These are phyloP conservation scores for Castanopsis chinensis DNA, from an alignment of 306 rosid species.

Conservation along the genomic window DNA sequence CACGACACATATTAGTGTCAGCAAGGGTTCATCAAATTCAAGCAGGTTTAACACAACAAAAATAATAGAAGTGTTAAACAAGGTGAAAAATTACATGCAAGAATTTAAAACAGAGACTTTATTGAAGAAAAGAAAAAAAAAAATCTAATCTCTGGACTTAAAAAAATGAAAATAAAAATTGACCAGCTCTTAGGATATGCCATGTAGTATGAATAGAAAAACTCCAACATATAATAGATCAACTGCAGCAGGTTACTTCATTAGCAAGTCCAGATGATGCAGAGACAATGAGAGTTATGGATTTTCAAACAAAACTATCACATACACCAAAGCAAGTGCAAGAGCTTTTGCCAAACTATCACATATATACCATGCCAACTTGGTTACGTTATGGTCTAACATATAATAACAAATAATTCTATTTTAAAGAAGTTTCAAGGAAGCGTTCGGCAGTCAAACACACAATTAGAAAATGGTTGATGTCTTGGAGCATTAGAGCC, in stretches of 20 bases:
- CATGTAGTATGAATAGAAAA: neutral
- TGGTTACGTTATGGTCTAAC: neutral
- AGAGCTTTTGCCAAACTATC: neutral
- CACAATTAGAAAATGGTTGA: neutral
- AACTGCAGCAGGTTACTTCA: neutral
- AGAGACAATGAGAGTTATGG: neutral
- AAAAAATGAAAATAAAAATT: no score
- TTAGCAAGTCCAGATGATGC: neutral
- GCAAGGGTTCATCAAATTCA: neutral
- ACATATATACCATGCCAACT: neutral
- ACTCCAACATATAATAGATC: neutral
- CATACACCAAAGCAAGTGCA: neutral
- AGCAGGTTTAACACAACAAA: conserved; percentile 4
- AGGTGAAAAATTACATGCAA: neutral
- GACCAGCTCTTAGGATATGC: neutral
- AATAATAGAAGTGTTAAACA: neutral
- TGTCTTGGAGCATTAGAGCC: neutral
- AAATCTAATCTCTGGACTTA: no score
- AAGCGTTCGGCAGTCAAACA: neutral
- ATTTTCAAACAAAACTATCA: no score
- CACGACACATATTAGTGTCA: neutral
- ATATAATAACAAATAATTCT: neutral
- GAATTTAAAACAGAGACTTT: neutral
- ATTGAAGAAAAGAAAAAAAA: no score
- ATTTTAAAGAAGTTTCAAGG: neutral